Base-by-base conservation (phyloP, 1,284 basidiomycete species). In the Tilletiaria anomala region DNA sequence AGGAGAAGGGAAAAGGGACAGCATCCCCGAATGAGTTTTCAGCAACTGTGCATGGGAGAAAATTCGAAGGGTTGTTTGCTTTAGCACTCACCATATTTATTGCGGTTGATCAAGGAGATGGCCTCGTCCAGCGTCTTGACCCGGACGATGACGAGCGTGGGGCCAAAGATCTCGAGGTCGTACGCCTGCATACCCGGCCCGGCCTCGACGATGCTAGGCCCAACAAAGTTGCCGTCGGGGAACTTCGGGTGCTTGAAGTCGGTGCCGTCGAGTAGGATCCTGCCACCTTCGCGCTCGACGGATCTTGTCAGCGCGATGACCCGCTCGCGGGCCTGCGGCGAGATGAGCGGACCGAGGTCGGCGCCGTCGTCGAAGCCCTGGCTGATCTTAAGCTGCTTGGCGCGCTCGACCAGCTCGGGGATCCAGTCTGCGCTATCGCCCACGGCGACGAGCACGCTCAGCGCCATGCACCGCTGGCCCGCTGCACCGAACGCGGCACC, bases 401-500 rank as follows among this genome's bases (percentile, higher is more conserved):
- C 83, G 4, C 85, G 77, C 61, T 89, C 80, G 32, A 89, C 73
- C 22, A 96, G 73, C 49, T 88, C 87, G 1, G 83, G 80, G 8
- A 96, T 71, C 85, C 85, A 93, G 6, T 76, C 70, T 51, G 80
- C 77, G 2, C 85, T 74, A 43, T 79, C 75, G 21, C 89, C 91
- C 33, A 97, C 84, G 41, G 91, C 76, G 29, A 96, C 73, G 16
- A 77, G 81, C 76, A 54, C 39, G 43, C 48, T 54, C 4, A 56
- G 53, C 16, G 65, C 67, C 65, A 59, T 67, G 71, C 89, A 96
- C 42, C 91, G 77, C 68, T 97, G 91, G 17, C 91, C 91, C 29
- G 91, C 91, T 52, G 91, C 91, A 47, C 91, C 91, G 58, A 96
- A 96, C 2, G 89, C 89, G 31, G 91, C 89, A 35, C 91, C 91